Percentiles rank a stretch among this genome's conserved stretches.
These are phyloP conservation scores for Hawksworthiomyces lignivorus DNA, from an alignment of 2,329 filamentous ascomycete genomes.

Conservation along the genomic window DNA sequence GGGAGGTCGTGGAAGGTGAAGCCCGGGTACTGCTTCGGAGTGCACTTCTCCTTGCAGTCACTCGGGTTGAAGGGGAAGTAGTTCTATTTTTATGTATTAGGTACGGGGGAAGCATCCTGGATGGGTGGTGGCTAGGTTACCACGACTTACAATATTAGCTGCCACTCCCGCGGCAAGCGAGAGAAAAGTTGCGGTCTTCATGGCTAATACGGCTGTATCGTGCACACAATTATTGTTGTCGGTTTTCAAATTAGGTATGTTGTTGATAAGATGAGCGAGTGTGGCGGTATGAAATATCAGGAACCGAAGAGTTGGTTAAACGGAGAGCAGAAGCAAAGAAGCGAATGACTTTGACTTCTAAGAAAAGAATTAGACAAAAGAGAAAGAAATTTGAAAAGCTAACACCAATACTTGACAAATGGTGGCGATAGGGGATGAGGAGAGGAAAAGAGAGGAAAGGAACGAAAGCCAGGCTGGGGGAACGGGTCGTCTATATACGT, in stretches of 20 bases:
- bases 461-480: neutral
- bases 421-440: conserved; percentile 10
- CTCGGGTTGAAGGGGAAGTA: conserved; percentile 51
- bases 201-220: too few species aligned
- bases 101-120: too few species aligned
- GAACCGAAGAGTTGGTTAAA: conserved; percentile 22
- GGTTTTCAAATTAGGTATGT: too few species aligned
- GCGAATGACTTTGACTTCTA: conserved; percentile 48
- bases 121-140: too few species aligned
- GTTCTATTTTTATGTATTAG: too few species aligned
- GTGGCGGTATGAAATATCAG: conserved; percentile 15
- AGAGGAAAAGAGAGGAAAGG: conserved; percentile 3
- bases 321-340: conserved; percentile 37
- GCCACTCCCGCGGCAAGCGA: conserved; percentile 42
- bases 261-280: too few species aligned
- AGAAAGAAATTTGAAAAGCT: conserved; percentile 1
- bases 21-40: conserved; percentile 57
- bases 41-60: conserved; percentile 73
- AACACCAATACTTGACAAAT: conserved; percentile 8
- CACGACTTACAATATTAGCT: conserved; percentile 30
- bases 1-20: conserved; percentile 64
- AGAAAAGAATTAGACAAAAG: conserved; percentile 18
- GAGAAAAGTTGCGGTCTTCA: conserved; percentile 45
- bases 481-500: conserved; percentile 9
- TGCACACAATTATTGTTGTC: too few species aligned